Evolutionary conservation across 371 early-diverging fungal species (phyloP), one percentile per base, ranked within the genome.

Genomic region (Batrachochytrium dendrobatidis): DNA sequence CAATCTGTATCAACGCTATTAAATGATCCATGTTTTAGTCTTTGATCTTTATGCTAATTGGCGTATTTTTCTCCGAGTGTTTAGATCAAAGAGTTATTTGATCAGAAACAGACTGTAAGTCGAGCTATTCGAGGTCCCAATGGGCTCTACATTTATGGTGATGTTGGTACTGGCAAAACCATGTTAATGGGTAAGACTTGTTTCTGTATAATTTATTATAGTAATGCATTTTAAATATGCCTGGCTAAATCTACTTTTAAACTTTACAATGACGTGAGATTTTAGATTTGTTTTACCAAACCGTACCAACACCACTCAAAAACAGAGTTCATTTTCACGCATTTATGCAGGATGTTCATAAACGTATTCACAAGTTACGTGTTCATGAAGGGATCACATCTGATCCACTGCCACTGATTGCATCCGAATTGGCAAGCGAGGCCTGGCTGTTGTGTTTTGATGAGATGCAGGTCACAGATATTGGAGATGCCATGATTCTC

Each of bases 391-490:
- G 59, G n/a, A 55, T 62, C 39, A 67, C 62, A 3, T 67, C 61
- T 48, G 80, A 96, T 60, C 87, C 94, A 0, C 73, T 94, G 0
- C 84, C 87, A 0, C 83, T 81, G 2, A 80, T 97, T 61, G 92
- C 94, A 0, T 79, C 83, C 22, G 88, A 92, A 26, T 64, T 95
- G 20, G 87, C 88, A 6, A 72, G 72, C 50, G 86, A 88, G 20
- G 86, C 91, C 3, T 84, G 86, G 60, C 82, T 97, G 0, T 68
- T 95, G 10, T 97, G 95, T 65, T 89, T 97, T 76, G 98, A 97
- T 64, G 98, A 97, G 66, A 87, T 97, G 60, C 98, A 97, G 68
- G 91, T 96, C 4, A 94, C 94, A 0, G 94, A 96, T 67, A 94
- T 96, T 61, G 92, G 91, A 0, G 95, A 95, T 66, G 98, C 98